Percentiles rank a stretch among this genome's conserved stretches.
Evolutionary conservation across 2,329 filamentous ascomycete species (phyloP).

Genomic region (Calonectria multiphialidica): DNA sequence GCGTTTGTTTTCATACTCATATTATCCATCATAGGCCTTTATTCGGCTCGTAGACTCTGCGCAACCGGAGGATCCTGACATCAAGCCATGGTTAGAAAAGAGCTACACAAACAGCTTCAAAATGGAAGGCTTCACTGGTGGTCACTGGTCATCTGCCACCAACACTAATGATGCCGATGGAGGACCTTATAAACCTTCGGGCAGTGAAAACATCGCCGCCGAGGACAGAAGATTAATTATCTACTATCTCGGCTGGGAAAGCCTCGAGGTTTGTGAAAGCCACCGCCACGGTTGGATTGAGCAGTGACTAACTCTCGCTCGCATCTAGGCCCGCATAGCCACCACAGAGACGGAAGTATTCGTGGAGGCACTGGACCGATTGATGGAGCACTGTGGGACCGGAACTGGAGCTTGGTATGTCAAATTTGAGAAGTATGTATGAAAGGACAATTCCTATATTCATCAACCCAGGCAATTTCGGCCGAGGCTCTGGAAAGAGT

Average conservation of each 20-base stretch:
- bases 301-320: neutral
- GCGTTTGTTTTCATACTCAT: neutral
- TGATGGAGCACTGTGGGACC: neutral
- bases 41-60: neutral
- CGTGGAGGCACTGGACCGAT: neutral
- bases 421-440: neutral
- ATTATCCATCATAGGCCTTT: neutral
- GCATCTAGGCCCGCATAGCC: neutral
- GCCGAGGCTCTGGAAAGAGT: neutral
- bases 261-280: neutral
- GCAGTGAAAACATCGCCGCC: neutral
- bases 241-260: neutral
- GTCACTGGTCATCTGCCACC: neutral
- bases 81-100: neutral
- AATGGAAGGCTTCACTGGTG: neutral
- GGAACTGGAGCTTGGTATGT: conserved; percentile 1
- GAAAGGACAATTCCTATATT: neutral
- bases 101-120: neutral
- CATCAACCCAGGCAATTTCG: neutral
- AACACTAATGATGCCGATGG: neutral
- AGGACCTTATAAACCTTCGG: neutral
- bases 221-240: neutral
- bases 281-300: neutral
- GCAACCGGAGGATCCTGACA: neutral
- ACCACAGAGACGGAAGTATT: neutral